A percentile compares a stretch with the other conserved stretches of the same genome.
Conservation (phyloP, 306 rosid species). For the Fragaria nilgerrensis region DNA sequence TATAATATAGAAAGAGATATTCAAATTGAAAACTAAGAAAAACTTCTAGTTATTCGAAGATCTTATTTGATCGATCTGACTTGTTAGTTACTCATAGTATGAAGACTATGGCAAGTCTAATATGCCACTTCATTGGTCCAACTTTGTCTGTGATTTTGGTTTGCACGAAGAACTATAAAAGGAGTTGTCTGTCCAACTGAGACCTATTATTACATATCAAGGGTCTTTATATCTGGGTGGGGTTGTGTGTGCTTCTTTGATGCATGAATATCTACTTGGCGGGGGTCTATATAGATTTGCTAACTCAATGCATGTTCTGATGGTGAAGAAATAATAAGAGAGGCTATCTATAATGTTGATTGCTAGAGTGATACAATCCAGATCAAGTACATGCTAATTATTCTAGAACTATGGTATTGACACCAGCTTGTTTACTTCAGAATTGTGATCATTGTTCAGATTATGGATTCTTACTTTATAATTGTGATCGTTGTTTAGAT, state of each 20-base stretch:
- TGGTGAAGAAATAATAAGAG: neutral
- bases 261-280: neutral
- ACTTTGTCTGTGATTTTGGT: neutral
- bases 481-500: slow-evolving; percentile 10
- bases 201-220: neutral
- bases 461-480: slow-evolving; percentile 1
- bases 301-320: neutral
- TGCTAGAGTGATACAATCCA: neutral
- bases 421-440: slow-evolving; percentile 12
- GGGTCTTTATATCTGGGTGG: neutral
- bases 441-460: neutral
- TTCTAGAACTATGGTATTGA: neutral
- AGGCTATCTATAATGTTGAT: neutral
- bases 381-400: neutral
- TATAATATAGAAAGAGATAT: neutral
- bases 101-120: neutral
- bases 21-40: neutral
- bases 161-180: neutral
- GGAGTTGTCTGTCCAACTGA: neutral
- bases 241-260: neutral
- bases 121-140: neutral
- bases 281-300: too few relatives aligned
- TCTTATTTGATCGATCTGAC: neutral
- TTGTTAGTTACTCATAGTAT: neutral
- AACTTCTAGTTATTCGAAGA: neutral